Evolutionary conservation across 768 basidiomycete genomes (phyloP).

Genomic region (Cystofilobasidium capitatum): DNA sequence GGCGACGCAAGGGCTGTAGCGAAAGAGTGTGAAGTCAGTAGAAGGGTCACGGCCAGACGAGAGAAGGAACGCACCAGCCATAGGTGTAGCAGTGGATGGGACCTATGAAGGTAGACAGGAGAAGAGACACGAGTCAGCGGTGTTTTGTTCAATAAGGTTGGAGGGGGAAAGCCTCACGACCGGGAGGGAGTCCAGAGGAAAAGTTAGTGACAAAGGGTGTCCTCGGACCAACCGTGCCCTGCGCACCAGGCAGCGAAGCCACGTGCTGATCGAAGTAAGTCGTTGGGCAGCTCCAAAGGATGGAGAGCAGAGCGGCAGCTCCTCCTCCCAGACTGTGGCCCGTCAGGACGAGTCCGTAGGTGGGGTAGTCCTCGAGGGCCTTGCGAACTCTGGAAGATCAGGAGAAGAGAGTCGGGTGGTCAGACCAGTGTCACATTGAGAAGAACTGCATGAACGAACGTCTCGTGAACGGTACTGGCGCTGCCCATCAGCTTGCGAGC

Average conservation of each 20-base stretch:
- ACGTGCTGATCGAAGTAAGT: slow-evolving; percentile 28
- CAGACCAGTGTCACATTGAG: background rate
- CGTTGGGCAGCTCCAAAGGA: slow-evolving; percentile 35
- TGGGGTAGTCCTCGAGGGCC: slow-evolving; percentile 36
- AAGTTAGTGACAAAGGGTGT: slow-evolving; percentile 40
- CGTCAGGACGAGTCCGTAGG: slow-evolving; percentile 39
- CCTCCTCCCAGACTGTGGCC: slow-evolving; percentile 43
- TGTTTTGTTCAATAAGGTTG: too few species aligned
- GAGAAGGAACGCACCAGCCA: slow-evolving; percentile 1
- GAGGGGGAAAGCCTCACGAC: too few species aligned
- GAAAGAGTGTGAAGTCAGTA: slow-evolving; percentile 12
- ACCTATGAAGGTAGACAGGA: background rate
- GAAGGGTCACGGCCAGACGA: background rate
- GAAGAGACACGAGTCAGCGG: slow-evolving; percentile 28
- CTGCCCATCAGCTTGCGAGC: slow-evolving; percentile 33
- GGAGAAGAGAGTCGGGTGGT: background rate
- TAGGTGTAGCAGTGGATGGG: slow-evolving; percentile 39
- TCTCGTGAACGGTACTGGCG: slow-evolving; percentile 38
- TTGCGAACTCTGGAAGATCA: slow-evolving; percentile 27
- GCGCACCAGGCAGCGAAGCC: background rate
- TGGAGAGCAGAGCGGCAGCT: slow-evolving; percentile 38
- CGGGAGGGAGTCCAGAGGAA: slow-evolving; percentile 38
- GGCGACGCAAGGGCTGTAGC: slow-evolving; percentile 37
- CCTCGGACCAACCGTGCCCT: slow-evolving; percentile 29
- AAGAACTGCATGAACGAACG: slow-evolving; percentile 4